Evolutionary conservation across 345 rosid species (phyloP), one percentile per base, ranked within the genome.

Genomic region (Eutrema yunnanense): DNA sequence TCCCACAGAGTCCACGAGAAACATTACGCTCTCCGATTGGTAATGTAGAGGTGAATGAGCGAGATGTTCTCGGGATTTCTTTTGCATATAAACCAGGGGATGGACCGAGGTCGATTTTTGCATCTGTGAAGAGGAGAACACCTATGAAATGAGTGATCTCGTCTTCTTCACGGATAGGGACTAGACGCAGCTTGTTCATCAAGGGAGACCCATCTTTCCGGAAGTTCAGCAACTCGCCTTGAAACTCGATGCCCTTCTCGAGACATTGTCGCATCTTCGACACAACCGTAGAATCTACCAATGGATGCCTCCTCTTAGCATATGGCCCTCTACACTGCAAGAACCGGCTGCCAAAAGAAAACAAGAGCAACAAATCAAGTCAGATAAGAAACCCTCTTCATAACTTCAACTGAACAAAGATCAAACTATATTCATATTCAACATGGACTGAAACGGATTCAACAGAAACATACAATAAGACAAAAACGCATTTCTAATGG

Each of bases 321-420:
- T 83, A 90, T 48, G 93, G 96, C n/a, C 98, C 96, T 84, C 98
- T 85, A 77, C 87, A 92, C 69, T 92, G 98, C 84, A 92, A 82
- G 82, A 90, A 92, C 26, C 98, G 93, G 81, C 98, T 92, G 92
- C 55, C 34, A 32, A 32, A 32, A 32, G 6, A 4, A 32, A 6
- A 5, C 6, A 32, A 32, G 5, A 30, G 0, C 26, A 30, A 30
- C 33, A 30, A 30, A 3, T 30, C 33, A 22, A 22, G 26, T 22
- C 26, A 22, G 26, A 22, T 22, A 22, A 22, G 26, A 22, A 22
- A 22, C 26, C 26, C 26, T 22, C 26, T 22, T 1, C 26, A 22
- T 22, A 22, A 22, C 2, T 22, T 22, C 33, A 26, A 52, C 11
- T 3, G 36, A 53, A 52, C 36, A 11, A 52, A 53, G 58, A 30